A percentile compares a stretch with the other conserved stretches of the same genome.
Conservation (phyloP, 2,329 filamentous ascomycete species). For the Colletotrichum aenigma region DNA sequence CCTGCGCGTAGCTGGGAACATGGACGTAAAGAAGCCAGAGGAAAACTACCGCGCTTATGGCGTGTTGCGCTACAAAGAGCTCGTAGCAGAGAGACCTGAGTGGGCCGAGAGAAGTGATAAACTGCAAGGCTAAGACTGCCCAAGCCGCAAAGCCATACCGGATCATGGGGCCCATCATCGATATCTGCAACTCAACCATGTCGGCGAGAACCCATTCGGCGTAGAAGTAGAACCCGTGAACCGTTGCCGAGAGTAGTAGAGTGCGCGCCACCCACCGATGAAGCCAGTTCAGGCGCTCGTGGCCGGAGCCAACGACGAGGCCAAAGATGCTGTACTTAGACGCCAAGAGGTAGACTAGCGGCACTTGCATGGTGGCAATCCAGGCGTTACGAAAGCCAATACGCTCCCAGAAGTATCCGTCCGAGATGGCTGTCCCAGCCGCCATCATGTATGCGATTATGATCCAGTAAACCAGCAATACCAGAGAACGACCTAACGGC, state of each 20-base stretch:
- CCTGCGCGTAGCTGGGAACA: conserved; percentile 61
- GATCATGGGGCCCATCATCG: conserved; percentile 50
- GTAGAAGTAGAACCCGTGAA: conserved; percentile 75
- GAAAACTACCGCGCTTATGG: conserved; percentile 65
- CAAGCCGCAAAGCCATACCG: conserved; percentile 72
- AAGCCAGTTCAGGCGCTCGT: conserved; percentile 75
- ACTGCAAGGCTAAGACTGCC: conserved; percentile 69
- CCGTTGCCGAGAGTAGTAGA: conserved; percentile 69
- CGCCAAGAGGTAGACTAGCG: conserved; percentile 66
- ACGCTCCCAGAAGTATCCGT: conserved; percentile 65
- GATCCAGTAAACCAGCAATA: conserved; percentile 62
- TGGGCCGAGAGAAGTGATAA: conserved; percentile 67
- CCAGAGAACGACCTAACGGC: conserved; percentile 57
- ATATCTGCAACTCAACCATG: conserved; percentile 62
- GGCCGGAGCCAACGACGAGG: conserved; percentile 63
- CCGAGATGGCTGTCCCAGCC: conserved; percentile 49
- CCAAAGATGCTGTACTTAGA: conserved; percentile 67
- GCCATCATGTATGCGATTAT: conserved; percentile 63
- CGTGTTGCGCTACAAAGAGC: conserved; percentile 71
- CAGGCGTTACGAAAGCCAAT: conserved; percentile 72
- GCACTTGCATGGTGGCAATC: conserved; percentile 68
- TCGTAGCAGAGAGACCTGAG: conserved; percentile 71
- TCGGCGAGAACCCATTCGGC: conserved; percentile 64
- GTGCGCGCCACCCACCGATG: conserved; percentile 75
- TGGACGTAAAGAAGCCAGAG: conserved; percentile 68